Conservation (phyloP, 495 filamentous ascomycete genomes). For the Neurospora sp. region DNA sequence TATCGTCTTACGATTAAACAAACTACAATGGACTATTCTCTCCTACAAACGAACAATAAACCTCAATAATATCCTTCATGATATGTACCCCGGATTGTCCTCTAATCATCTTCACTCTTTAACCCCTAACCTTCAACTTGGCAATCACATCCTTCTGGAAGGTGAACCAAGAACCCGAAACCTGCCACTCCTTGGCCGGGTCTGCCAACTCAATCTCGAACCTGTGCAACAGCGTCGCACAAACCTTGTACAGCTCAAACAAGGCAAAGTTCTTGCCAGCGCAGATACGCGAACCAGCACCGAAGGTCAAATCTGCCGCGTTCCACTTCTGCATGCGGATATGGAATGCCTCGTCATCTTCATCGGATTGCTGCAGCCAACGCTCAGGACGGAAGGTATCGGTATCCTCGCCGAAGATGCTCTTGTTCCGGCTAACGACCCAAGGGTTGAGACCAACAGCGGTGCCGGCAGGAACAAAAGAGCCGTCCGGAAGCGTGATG, state of each 20-base stretch:
- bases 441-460: slow-evolving; percentile 22
- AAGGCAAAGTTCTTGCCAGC: slow-evolving; percentile 53
- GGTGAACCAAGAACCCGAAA: slow-evolving; percentile 6
- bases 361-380: slow-evolving; percentile 25
- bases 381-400: slow-evolving; percentile 43
- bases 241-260: slow-evolving; percentile 55
- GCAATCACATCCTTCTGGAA: slow-evolving; percentile 6
- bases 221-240: slow-evolving; percentile 46
- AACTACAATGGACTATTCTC: background rate
- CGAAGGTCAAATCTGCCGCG: slow-evolving; percentile 36
- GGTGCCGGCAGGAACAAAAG: slow-evolving; percentile 39
- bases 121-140: slow-evolving; percentile 2
- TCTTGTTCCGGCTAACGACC: slow-evolving; percentile 22
- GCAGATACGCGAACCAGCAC: slow-evolving; percentile 50
- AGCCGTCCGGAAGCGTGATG: slow-evolving; percentile 41
- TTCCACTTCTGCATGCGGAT: slow-evolving; percentile 11
- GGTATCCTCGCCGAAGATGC: slow-evolving; percentile 38
- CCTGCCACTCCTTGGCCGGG: slow-evolving; percentile 9
- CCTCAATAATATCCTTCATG: background rate
- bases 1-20: background rate
- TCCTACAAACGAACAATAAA: background rate
- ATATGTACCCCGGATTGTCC: background rate
- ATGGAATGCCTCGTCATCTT: slow-evolving; percentile 11
- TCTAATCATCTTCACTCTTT: background rate
- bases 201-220: slow-evolving; percentile 30